Evolutionary conservation across 176 grass and related monocot genomes (phyloP).

Genomic region (Triticum dicoccoides): DNA sequence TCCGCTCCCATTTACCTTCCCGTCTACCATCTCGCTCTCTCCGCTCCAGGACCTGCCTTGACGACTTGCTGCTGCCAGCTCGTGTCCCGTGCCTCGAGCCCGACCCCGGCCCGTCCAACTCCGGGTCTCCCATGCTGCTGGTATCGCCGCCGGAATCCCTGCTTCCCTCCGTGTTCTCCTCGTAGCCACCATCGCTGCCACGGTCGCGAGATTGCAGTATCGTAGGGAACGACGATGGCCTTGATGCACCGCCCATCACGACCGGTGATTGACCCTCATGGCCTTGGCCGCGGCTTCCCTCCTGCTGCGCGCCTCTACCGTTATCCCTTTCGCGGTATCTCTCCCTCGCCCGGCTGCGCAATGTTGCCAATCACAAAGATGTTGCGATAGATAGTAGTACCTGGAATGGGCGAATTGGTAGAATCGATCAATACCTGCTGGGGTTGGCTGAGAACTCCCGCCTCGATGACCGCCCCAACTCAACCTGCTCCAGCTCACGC

Average conservation of each 20-base stretch:
- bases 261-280: conserved; percentile 38
- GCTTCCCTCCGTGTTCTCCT: conserved; percentile 66
- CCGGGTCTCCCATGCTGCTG: conserved; percentile 69
- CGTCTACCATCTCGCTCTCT: conserved; percentile 66
- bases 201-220: conserved; percentile 85
- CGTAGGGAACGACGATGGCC: conserved; percentile 56
- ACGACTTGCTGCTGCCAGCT: conserved; percentile 41
- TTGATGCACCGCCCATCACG: conserved; percentile 48
- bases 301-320: conserved; percentile 59
- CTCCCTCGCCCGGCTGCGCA: conserved; percentile 60
- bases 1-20: conserved; percentile 16
- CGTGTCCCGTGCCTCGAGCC: conserved; percentile 48
- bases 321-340: conserved; percentile 81
- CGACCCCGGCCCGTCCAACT: conserved; percentile 48
- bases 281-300: conserved; percentile 61
- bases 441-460: conserved; percentile 67
- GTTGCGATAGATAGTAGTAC: background rate
- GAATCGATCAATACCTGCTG: conserved; percentile 37
- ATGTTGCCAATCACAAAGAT: background rate
- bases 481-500: conserved; percentile 84
- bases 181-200: conserved; percentile 35
- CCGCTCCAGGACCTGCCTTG: conserved; percentile 57
- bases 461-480: conserved; percentile 73
- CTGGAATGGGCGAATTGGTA: background rate
- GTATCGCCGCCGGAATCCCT: conserved; percentile 76